A percentile compares a stretch with the other conserved stretches of the same genome.
Evolutionary conservation across 2,329 filamentous ascomycete genomes (phyloP).

Genomic region (Pleurostoma richardsiae): DNA sequence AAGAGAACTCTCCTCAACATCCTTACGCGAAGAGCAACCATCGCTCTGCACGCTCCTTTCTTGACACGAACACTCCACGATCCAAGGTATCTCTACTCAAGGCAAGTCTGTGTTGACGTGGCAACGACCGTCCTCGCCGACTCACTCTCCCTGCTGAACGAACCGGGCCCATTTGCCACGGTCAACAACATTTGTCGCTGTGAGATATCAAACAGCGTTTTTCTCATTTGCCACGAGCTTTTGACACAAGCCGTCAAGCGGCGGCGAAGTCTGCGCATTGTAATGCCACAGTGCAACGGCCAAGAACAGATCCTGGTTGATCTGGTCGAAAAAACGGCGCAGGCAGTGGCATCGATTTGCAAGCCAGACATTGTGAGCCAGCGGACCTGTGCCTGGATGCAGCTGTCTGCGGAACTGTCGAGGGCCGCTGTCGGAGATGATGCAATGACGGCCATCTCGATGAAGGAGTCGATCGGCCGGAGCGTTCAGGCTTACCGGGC

Average conservation of each 20-base stretch:
- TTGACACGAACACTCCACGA: conserved; percentile 3
- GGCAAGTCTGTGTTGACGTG: conserved; percentile 2
- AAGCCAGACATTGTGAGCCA: conserved; percentile 6
- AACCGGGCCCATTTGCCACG: conserved; percentile 2
- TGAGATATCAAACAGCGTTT: conserved; percentile 5
- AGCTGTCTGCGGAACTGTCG: conserved; percentile 4
- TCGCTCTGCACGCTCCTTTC: conserved; percentile 5
- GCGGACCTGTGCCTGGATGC: conserved; percentile 5
- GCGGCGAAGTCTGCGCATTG: neutral
- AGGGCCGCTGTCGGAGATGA: neutral
- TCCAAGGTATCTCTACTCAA: conserved; percentile 5
- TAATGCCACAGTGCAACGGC: neutral
- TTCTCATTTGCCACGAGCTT: conserved; percentile 6
- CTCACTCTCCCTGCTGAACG: neutral
- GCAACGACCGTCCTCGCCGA: conserved; percentile 1
- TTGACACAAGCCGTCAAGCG: conserved; percentile 3
- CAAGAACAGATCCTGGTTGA: neutral
- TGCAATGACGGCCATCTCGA: neutral
- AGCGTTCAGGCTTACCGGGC: conserved; percentile 1
- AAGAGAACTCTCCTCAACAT: neutral
- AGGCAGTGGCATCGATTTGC: neutral
- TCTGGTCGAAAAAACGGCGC: conserved; percentile 1
- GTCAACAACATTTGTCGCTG: conserved; percentile 5
- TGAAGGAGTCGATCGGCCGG: conserved; percentile 3
- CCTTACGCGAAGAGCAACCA: conserved; percentile 2